phyloP scores from a whole-genome alignment of 371 early-diverging fungal genomes.

The Apophysomyces elegans region DNA sequence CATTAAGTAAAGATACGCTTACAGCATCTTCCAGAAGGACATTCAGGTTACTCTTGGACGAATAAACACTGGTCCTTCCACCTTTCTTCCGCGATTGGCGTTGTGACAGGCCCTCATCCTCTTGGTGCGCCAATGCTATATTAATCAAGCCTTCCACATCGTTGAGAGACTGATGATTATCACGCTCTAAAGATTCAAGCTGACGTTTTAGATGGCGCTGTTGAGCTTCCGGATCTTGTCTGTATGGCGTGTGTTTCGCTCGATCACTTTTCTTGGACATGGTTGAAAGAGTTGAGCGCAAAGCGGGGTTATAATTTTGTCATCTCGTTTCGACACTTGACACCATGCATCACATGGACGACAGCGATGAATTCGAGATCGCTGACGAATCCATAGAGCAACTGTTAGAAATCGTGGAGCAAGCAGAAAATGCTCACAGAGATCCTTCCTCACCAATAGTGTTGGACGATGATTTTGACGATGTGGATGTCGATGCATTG shows the following conservation, averaged over 20 bases:
- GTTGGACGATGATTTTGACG: constrained; percentile 26
- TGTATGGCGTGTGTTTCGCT: constrained; percentile 20
- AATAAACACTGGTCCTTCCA: constrained; percentile 38
- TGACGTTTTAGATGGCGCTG: constrained; percentile 57
- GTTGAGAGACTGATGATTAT: constrained; percentile 63
- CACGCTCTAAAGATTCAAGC: constrained; percentile 67
- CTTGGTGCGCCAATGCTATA: constrained; percentile 53
- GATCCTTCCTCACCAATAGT: constrained; percentile 5
- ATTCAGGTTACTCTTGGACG: constrained; percentile 57
- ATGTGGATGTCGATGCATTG: constrained; percentile 19
- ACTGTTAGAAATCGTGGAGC: neutral
- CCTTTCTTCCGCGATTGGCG: constrained; percentile 34
- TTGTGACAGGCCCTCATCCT: constrained; percentile 20
- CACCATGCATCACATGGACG: constrained; percentile 4
- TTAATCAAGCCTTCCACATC: constrained; percentile 63
- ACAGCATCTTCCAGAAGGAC: constrained; percentile 61
- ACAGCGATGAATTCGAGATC: constrained; percentile 13
- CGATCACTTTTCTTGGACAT: constrained; percentile 28
- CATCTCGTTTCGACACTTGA: neutral
- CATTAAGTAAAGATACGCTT: constrained; percentile 13
- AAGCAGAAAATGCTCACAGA: neutral
- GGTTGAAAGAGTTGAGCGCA: neutral
- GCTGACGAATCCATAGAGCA: neutral
- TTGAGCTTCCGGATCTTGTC: constrained; percentile 47
- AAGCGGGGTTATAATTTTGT: neutral